These are phyloP conservation scores for Salix koriyanagi DNA, from an alignment of 345 rosid species.

Conservation along the genomic window DNA sequence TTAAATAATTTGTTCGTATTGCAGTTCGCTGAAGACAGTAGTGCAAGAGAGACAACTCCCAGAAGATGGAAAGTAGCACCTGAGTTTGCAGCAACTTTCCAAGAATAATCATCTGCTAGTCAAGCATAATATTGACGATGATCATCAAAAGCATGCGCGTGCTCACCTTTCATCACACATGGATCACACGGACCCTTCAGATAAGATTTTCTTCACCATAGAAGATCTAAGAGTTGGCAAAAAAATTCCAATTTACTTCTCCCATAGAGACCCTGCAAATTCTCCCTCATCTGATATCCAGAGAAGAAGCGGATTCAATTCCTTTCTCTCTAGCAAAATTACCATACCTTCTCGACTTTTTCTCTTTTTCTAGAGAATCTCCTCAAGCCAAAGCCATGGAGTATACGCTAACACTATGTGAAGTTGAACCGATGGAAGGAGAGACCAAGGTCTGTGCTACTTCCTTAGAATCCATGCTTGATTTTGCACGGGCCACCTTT, in stretches of 20 bases:
- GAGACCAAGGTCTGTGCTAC: conserved; percentile 56
- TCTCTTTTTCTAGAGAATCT: conserved; percentile 52
- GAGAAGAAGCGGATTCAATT: conserved; percentile 51
- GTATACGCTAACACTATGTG: conserved; percentile 50
- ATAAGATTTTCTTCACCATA: conserved; percentile 44
- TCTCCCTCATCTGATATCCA: conserved; percentile 53
- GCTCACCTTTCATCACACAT: neutral
- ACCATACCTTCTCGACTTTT: conserved; percentile 43
- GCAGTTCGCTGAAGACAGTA: conserved; percentile 10
- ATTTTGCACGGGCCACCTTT: conserved; percentile 34
- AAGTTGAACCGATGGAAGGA: conserved; percentile 38
- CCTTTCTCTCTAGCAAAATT: conserved; percentile 56
- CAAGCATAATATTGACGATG: neutral
- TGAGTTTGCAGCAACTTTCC: neutral
- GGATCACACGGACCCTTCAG: conserved; percentile 35
- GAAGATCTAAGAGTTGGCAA: conserved; percentile 47
- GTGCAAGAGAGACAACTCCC: conserved; percentile 4
- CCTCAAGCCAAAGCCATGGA: conserved; percentile 68
- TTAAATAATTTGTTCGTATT: neutral
- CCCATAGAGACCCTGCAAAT: conserved; percentile 29
- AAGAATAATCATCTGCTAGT: neutral
- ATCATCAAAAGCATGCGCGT: neutral
- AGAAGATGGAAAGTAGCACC: neutral
- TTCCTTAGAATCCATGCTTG: conserved; percentile 70
- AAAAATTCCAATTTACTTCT: conserved; percentile 35